Base-by-base conservation (phyloP, 1,284 basidiomycete species). In the Ganoderma boninense region DNA sequence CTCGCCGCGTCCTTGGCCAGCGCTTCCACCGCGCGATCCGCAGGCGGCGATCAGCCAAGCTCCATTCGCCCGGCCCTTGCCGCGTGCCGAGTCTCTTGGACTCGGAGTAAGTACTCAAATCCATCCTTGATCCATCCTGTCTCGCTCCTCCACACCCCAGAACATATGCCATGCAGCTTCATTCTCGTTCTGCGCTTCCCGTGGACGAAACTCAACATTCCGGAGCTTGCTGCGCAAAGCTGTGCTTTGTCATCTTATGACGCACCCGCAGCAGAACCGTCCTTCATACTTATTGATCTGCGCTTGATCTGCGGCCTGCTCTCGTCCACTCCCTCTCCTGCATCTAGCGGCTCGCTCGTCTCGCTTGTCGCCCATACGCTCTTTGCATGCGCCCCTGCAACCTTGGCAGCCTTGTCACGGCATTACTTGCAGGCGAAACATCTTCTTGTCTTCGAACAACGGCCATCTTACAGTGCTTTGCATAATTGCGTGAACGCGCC, bases 41-140 rank as follows among this genome's bases (percentile, higher is more conserved):
- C 49, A 52, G 49, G 49, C 49, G 49, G 26, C 11, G 49, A 52
- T 52, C 49, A 52, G 49, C 49, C 49, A 52, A 52, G 49, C 23
- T 23, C 49, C 49, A 52, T 52, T 52, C 49, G 49, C n/a, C 49
- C 49, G 49, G 49, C 49, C 13, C 14, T 26, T 52, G 49, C 49
- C 49, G 49, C 23, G 5, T 7, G 23, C 49, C 49, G 6, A 4
- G 44, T 46, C 46, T 49, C 46, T 49, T 23, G 46, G 7, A 2
- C 46, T 23, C n/a, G n/a, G 46, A 11, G 16, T 11, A 49, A n/a
- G n/a, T n/a, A n/a, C 5, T n/a, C 46, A n/a, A 49, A 23, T 23
- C 46, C 46, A 11, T n/a, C 46, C 20, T 10, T n/a, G n/a, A n/a
- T n/a, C n/a, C n/a, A n/a, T n/a, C n/a, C n/a, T 0, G 10, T 20